phyloP scores from a whole-genome alignment of 2,329 filamentous ascomycete genomes.

The Phaeosphaeriaceae sp. region DNA sequence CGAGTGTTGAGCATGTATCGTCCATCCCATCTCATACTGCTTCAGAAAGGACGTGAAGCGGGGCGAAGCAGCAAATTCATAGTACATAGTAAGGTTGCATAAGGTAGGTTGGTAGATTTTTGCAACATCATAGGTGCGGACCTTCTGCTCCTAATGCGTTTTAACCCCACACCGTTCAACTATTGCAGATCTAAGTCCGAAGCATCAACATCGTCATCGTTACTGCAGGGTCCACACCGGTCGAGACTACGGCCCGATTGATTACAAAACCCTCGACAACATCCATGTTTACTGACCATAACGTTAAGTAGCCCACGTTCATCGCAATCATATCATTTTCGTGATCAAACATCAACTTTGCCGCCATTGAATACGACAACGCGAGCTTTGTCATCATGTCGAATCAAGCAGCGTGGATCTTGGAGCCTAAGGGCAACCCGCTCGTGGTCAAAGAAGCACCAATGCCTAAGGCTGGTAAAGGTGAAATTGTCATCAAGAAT shows the following conservation, averaged over 20 bases:
- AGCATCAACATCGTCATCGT: not conserved
- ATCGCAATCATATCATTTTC: not conserved
- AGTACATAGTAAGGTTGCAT: too few species aligned
- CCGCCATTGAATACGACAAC: not conserved
- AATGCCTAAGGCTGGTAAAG: conserved; percentile 34
- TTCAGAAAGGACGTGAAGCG: too few species aligned
- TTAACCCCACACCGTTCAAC: not conserved
- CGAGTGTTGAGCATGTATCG: too few species aligned
- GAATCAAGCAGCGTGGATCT: conserved; percentile 45
- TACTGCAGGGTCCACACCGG: not conserved
- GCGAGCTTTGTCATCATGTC: conserved; percentile 21
- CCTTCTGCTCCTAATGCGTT: not conserved
- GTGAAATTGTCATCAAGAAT: conserved; percentile 44
- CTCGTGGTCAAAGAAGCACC: conserved; percentile 40
- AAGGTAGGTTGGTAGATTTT: too few species aligned
- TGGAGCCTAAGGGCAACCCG: conserved; percentile 34
- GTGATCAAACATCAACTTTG: too few species aligned
- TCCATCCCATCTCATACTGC: too few species aligned
- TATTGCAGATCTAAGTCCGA: not conserved
- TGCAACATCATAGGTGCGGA: not conserved
- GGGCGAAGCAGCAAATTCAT: too few species aligned
- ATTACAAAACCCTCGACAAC: not conserved
- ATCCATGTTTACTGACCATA: not conserved
- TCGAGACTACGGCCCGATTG: not conserved
- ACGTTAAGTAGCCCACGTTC: not conserved